Evolutionary conservation across 139 green algal genomes (phyloP), one percentile per base, ranked within the genome.

Genomic region (Asterochloris sp.): DNA sequence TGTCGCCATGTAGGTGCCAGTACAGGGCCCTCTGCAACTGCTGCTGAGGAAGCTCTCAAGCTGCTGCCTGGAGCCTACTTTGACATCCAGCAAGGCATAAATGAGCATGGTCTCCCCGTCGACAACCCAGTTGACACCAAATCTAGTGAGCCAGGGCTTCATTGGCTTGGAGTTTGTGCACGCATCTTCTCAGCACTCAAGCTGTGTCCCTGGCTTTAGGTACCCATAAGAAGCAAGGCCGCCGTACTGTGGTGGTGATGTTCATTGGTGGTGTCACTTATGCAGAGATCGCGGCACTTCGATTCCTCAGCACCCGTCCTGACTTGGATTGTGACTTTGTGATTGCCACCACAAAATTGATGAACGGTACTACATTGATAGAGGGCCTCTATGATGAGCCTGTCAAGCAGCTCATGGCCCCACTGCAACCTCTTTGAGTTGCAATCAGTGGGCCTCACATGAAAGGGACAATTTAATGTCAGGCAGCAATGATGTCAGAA

Each of bases 201-300:
- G 38, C 38, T 54, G 13, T 76, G 19, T n/a, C 15, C 12, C 17
- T 17, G 63, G 19, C 23, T 74, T 24, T n/a, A 69, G 76, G 67
- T 67, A 38, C 62, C 38, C 38, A 54, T 54, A 76, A 81, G 24
- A 76, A 81, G 69, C 78, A 21, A 60, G 47, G 71, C 79, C 60
- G 29, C 69, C 78, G 71, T 68, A 89, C 80, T 23, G 93, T 96
- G 61, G 60, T 98, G 74, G 90, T 98, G 19, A 89, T 95, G 17
- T 96, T 98, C 78, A 86, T 98, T 21, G 95, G 95, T 16, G 95
- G 95, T 10, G 90, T 96, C 11, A 98, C 95, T 15, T 97, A 92
- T 71, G 91, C 93, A 15, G 95, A 98, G 87, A 96, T 98, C 21
- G 90, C 90, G 0, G 94, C 94, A 0, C 85, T 98, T 82, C 88